Base-by-base conservation (phyloP, 495 filamentous ascomycete species). In the Podospora pseudoanserina region DNA sequence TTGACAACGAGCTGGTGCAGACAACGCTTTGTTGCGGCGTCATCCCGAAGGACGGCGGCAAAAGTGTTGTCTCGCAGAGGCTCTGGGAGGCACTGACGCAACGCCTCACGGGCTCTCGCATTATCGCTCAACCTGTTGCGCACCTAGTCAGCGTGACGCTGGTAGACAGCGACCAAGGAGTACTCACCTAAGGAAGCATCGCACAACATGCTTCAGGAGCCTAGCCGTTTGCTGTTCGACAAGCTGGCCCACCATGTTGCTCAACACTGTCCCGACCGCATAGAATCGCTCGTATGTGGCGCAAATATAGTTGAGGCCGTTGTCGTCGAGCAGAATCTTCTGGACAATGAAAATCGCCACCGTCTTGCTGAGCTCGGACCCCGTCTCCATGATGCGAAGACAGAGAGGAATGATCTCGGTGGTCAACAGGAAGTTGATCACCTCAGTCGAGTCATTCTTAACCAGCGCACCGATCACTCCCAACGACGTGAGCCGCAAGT, bases 331-430 rank as follows among this genome's bases (percentile, higher is more conserved):
- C 54, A 99, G 81, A 44, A 99, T 99, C 81, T 99, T 99, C 82
- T 99, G 95, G n/a, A 99, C 95, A 74, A 99, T 99, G 82, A 99
- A 99, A 70, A 99, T 99, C 49, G 95, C 95, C 9, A 99, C 95
- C 1, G 95, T 99, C 83, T 99, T 99, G 84, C 93, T 97, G 58
- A 99, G 84, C 76, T 99, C 95, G 0, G 95, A 98, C 39, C 96
- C 96, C 0, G 95, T 99, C 83, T 99, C 95, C 95, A 99, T 99
- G 75, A 99, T 98, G 39, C 95, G 89, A 28, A 99, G 91, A 76
- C 95, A 99, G 3, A 99, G 87, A 5, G 95, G 95, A 65, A 99
- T 99, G 72, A 99, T 99, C 79, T 99, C 95, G 34, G 95, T 99
- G 3, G 96, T 98, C 16, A 99, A 86, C 32, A 99, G 89, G 79